A percentile compares a stretch with the other conserved stretches of the same genome.
Conservation (phyloP, 148 eudicot species). For the Rhododendron mucronatum region DNA sequence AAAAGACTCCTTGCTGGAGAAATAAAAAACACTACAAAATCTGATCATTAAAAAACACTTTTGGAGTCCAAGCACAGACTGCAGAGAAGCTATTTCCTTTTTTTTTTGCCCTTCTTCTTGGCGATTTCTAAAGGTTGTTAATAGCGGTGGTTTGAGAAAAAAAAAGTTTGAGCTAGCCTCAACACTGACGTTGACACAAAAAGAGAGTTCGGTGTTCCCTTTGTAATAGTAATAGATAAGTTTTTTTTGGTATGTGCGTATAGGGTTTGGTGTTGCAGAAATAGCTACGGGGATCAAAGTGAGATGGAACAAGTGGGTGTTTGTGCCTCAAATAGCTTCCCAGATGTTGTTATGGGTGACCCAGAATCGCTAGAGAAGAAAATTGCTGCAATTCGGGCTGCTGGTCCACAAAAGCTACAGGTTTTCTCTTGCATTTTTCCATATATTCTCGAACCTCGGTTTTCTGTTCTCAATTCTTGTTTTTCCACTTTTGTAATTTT, state of each 20-base stretch:
- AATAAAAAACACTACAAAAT: not conserved
- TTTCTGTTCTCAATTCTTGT: not conserved
- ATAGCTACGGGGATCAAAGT: not conserved
- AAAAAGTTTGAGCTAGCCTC: not conserved
- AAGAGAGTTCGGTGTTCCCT: not conserved
- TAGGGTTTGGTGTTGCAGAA: conserved; percentile 19
- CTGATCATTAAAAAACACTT: not conserved
- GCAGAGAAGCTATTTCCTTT: not conserved
- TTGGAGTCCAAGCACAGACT: not conserved
- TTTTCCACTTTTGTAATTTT: not conserved
- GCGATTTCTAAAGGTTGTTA: not conserved
- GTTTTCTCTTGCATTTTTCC: conserved; percentile 18
- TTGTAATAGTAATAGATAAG: not conserved
- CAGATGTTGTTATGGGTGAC: conserved; percentile 44
- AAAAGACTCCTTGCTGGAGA: not conserved
- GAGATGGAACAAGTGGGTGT: conserved; percentile 11
- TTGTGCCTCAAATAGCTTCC: conserved; percentile 10
- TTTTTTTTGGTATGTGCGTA: not conserved
- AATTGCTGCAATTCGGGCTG: conserved; percentile 52
- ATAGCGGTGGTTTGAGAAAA: not conserved
- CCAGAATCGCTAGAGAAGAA: conserved; percentile 39
- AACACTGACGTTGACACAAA: not conserved
- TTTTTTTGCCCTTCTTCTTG: not conserved
- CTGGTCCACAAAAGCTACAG: conserved; percentile 71
- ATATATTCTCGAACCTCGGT: not conserved